These are phyloP conservation scores for Onygena corvina DNA, from an alignment of 2,329 filamentous ascomycete species.

Conservation along the genomic window DNA sequence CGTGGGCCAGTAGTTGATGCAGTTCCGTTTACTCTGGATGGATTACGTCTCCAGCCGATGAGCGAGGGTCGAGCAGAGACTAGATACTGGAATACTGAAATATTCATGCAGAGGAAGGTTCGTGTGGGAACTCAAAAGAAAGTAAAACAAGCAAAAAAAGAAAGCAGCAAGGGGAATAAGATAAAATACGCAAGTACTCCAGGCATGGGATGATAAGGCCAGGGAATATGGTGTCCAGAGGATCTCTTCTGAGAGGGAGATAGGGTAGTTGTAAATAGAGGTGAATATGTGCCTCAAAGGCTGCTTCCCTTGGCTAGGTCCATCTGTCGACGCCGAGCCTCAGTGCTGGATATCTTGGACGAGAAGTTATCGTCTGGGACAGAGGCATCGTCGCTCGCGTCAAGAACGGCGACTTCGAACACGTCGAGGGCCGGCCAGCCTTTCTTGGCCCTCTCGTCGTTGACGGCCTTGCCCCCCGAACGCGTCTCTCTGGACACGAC, in stretches of 20 bases:
- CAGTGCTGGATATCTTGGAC: constrained; percentile 83
- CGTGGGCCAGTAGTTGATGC: not conserved
- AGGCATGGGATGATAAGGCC: not conserved
- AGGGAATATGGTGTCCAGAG: not conserved
- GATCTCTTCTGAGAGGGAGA: no score
- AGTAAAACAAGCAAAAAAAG: no score
- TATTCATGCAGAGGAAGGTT: not conserved
- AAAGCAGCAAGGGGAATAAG: not conserved
- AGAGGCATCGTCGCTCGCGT: constrained; percentile 48
- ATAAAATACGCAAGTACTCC: not conserved
- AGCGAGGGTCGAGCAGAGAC: no score
- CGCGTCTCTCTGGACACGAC: constrained; percentile 83
- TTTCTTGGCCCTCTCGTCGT: constrained; percentile 62
- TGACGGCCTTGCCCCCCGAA: constrained; percentile 71
- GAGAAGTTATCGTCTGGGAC: constrained; percentile 51
- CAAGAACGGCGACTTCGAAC: constrained; percentile 82
- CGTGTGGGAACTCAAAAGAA: not conserved
- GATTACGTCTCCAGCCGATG: not conserved
- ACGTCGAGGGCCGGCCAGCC: constrained; percentile 66
- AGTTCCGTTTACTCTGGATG: not conserved
- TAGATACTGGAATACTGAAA: no score
- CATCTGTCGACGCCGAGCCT: constrained; percentile 51
- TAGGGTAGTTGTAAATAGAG: not conserved
- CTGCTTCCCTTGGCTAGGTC: constrained; percentile 26
- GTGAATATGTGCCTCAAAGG: constrained; percentile 10